phyloP scores from a whole-genome alignment of 805 yeast genomes.

The Suhomyces sp. region DNA sequence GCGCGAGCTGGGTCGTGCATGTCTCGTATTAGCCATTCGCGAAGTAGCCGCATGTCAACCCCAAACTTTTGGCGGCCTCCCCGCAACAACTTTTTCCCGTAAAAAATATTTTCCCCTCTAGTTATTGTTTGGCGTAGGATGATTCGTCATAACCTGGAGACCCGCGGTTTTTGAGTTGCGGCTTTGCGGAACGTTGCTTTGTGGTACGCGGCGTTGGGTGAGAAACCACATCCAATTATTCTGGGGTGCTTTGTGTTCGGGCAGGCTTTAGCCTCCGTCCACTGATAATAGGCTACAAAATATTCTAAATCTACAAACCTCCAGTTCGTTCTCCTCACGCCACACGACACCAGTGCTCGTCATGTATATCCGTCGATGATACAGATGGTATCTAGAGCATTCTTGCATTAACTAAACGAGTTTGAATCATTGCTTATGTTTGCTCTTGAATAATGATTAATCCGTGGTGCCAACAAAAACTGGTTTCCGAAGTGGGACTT shows the following conservation, averaged over 20 bases:
- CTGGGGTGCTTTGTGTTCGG: neutral
- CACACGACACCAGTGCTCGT: neutral
- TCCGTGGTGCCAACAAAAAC: neutral
- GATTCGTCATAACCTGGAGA: neutral
- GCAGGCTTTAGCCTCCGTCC: neutral
- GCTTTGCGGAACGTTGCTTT: neutral
- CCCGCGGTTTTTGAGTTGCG: neutral
- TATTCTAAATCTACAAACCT: neutral
- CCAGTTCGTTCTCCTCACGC: neutral
- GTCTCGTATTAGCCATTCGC: neutral
- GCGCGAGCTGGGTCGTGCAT: neutral
- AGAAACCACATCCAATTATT: neutral
- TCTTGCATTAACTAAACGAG: neutral
- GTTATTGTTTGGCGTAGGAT: neutral
- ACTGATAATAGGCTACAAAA: neutral
- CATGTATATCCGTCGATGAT: neutral
- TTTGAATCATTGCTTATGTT: too few relatives aligned
- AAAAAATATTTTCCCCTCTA: neutral
- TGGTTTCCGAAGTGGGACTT: neutral
- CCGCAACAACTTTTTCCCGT: constrained; percentile 2
- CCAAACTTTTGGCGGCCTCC: neutral
- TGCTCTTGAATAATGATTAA: neutral
- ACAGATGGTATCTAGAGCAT: neutral
- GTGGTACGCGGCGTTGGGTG: neutral
- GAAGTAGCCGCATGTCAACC: neutral